A percentile compares a stretch with the other conserved stretches of the same genome.
These are phyloP conservation scores for Notholithocarpus densiflorus DNA, from an alignment of 306 rosid genomes.

Conservation along the genomic window DNA sequence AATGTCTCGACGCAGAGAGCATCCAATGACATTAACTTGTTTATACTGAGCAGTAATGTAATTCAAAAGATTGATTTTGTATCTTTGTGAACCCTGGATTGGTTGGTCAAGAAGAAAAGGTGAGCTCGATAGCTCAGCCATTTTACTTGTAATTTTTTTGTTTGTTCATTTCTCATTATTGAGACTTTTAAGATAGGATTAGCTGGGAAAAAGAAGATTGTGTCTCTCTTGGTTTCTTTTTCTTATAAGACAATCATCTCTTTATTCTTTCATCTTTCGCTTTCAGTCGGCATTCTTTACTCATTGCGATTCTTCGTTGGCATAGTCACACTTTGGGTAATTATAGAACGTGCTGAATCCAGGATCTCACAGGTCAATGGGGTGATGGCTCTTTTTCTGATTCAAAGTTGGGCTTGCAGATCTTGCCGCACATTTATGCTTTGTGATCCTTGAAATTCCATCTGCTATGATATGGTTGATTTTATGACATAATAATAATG, in stretches of 20 bases:
- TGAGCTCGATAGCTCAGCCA: constrained; percentile 56
- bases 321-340: constrained; percentile 23
- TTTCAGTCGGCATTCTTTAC: constrained; percentile 26
- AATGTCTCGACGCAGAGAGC: constrained; percentile 66
- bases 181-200: constrained; percentile 30
- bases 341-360: constrained; percentile 45
- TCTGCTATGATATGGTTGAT: not conserved
- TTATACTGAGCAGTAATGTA: constrained; percentile 43
- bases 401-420: constrained; percentile 25
- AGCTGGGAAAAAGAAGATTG: constrained; percentile 31
- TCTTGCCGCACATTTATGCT: not conserved
- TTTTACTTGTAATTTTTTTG: constrained; percentile 32
- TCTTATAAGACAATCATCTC: constrained; percentile 28
- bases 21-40: constrained; percentile 68
- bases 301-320: constrained; percentile 28
- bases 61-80: constrained; percentile 73
- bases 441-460: not conserved
- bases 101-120: constrained; percentile 45
- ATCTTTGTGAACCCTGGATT: constrained; percentile 59
- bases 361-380: constrained; percentile 33
- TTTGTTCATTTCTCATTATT: constrained; percentile 36
- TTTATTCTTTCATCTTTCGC: constrained; percentile 37
- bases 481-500: not conserved
- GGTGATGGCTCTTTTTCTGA: constrained; percentile 4
- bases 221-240: constrained; percentile 30